Evolutionary conservation across 371 early-diverging fungal genomes (phyloP).

Genomic region (Rhizopus sp.): DNA sequence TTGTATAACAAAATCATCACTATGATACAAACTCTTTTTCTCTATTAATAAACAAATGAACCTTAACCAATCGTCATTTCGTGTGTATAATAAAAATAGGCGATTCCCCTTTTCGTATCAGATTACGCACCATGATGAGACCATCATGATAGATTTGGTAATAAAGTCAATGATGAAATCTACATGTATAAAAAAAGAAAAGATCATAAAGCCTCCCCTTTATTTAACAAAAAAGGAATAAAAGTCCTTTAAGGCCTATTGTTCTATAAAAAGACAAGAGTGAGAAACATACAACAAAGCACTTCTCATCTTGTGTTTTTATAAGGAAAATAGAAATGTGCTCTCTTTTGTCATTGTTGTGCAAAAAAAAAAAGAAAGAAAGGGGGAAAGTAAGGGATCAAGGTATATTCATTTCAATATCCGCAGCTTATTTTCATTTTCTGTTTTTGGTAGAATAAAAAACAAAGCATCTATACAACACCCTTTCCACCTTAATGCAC

Average conservation of each 20-base stretch:
- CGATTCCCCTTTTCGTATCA: not conserved
- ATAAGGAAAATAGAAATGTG: not conserved
- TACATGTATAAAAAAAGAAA: no score
- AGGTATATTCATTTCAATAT: not conserved
- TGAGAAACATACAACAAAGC: no score
- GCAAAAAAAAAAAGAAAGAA: not conserved
- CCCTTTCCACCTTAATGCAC: not conserved
- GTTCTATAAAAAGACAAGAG: no score
- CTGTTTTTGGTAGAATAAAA: not conserved
- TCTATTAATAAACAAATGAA: no score
- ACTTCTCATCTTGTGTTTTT: no score
- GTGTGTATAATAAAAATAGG: not conserved
- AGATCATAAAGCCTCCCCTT: no score
- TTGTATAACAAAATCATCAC: no score
- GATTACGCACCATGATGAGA: not conserved
- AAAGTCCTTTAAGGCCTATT: not conserved
- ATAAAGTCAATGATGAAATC: no score
- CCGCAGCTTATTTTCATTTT: not conserved
- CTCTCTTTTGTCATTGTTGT: not conserved
- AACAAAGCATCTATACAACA: not conserved
- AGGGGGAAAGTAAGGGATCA: not conserved
- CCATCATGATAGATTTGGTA: not conserved
- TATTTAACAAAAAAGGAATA: not conserved
- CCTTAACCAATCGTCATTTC: not conserved
- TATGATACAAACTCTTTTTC: no score